Evolutionary conservation across 495 filamentous ascomycete species (phyloP).

Genomic region (Bacidia rubella): DNA sequence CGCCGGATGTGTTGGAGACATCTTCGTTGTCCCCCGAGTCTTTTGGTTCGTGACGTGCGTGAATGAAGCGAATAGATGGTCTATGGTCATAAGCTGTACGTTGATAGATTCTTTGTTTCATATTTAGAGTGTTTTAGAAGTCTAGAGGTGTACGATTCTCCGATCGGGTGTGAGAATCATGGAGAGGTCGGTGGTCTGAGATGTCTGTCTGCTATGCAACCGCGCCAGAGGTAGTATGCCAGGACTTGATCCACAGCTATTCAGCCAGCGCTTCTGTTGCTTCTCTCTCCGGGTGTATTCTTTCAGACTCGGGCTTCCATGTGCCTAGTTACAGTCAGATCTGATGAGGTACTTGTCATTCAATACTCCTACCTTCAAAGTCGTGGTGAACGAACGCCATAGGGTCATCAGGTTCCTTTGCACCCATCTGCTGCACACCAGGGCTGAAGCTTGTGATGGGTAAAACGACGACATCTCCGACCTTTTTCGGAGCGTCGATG

Average conservation of each 20-base stretch:
- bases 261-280: neutral
- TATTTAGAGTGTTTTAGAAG: neutral
- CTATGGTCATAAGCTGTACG: neutral
- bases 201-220: too few relatives aligned
- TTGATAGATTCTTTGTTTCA: neutral
- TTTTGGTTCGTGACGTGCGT: neutral
- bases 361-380: slow-evolving; percentile 60
- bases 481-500: slow-evolving; percentile 66
- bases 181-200: too few relatives aligned
- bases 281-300: slow-evolving; percentile 17
- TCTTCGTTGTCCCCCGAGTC: neutral
- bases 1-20: neutral
- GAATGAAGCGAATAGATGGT: neutral
- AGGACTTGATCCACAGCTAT: too few relatives aligned
- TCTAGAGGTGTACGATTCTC: too few relatives aligned
- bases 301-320: slow-evolving; percentile 61
- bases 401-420: slow-evolving; percentile 78
- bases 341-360: neutral
- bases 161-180: too few relatives aligned
- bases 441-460: slow-evolving; percentile 97
- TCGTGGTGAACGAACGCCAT: slow-evolving; percentile 98
- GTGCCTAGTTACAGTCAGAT: slow-evolving; percentile 39
- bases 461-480: slow-evolving; percentile 85
- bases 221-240: too few relatives aligned
- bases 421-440: slow-evolving; percentile 85